phyloP scores from a whole-genome alignment of 306 rosid genomes.

The Coriaria nepalensis region DNA sequence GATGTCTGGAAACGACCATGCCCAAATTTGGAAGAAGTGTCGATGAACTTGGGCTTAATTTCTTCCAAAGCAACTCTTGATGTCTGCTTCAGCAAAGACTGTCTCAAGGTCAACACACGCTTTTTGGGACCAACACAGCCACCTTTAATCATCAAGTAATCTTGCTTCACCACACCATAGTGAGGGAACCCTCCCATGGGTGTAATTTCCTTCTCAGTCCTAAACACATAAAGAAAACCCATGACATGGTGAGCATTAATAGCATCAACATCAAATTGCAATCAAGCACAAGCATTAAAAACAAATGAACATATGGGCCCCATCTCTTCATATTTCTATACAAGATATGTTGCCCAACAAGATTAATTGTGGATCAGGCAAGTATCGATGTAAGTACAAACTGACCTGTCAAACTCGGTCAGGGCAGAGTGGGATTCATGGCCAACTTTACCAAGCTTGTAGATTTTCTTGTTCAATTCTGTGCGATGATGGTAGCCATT shows the following conservation, averaged over 20 bases:
- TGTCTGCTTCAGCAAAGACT: constrained; percentile 58
- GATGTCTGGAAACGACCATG: constrained; percentile 75
- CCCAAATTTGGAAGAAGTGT: constrained; percentile 71
- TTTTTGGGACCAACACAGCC: constrained; percentile 65
- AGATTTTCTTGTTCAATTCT: constrained; percentile 46
- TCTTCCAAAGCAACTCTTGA: constrained; percentile 61
- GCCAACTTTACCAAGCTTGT: constrained; percentile 27
- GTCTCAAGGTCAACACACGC: constrained; percentile 60
- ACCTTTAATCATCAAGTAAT: constrained; percentile 51
- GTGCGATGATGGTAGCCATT: constrained; percentile 77
- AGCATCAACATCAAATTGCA: neutral
- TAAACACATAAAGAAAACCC: constrained; percentile 4
- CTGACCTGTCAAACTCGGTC: constrained; percentile 33
- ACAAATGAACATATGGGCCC: neutral
- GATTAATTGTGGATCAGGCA: neutral
- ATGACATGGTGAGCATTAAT: too few species aligned
- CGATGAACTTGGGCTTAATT: constrained; percentile 59
- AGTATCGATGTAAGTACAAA: too few species aligned
- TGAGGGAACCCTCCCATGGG: constrained; percentile 86
- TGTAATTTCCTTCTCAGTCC: constrained; percentile 71
- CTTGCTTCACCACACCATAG: constrained; percentile 53
- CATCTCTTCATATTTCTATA: neutral
- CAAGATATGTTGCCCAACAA: neutral
- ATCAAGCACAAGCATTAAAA: neutral
- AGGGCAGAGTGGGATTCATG: constrained; percentile 26